Conservation (phyloP, 2,329 filamentous ascomycete genomes). For the Ophiocordyceps camponoti-rufipedis region DNA sequence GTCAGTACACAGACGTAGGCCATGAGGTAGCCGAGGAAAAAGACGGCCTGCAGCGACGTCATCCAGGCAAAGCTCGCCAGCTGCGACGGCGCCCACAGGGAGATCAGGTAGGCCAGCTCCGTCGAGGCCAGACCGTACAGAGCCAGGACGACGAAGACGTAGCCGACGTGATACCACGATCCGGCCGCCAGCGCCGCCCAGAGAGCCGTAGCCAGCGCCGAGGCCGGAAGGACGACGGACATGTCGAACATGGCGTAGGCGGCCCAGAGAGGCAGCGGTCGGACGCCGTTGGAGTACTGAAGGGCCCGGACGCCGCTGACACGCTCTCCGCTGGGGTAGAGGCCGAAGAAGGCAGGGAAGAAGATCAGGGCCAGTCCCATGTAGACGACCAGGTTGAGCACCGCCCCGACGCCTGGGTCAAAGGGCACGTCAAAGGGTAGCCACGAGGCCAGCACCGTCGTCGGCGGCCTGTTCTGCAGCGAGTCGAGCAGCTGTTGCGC, state of each 20-base stretch:
- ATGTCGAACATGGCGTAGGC: slow-evolving; percentile 75
- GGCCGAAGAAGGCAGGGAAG: slow-evolving; percentile 70
- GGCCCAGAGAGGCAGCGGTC: slow-evolving; percentile 65
- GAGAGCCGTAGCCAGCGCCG: slow-evolving; percentile 48
- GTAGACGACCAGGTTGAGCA: slow-evolving; percentile 65
- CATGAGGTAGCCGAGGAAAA: slow-evolving; percentile 56
- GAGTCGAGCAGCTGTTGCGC: slow-evolving; percentile 48
- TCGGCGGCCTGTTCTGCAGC: slow-evolving; percentile 37
- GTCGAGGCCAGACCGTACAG: slow-evolving; percentile 67
- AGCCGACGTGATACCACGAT: slow-evolving; percentile 63
- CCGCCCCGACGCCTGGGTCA: slow-evolving; percentile 48
- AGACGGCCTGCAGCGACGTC: slow-evolving; percentile 54
- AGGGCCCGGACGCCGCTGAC: slow-evolving; percentile 62
- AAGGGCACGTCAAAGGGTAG: slow-evolving; percentile 61
- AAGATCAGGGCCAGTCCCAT: slow-evolving; percentile 61
- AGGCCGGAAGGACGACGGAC: slow-evolving; percentile 45
- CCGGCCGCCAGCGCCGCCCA: slow-evolving; percentile 40
- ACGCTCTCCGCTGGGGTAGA: slow-evolving; percentile 79
- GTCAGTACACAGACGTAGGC: slow-evolving; percentile 56
- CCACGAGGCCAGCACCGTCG: slow-evolving; percentile 53
- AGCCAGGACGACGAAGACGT: slow-evolving; percentile 64
- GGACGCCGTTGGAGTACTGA: slow-evolving; percentile 83
- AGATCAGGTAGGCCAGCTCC: slow-evolving; percentile 63
- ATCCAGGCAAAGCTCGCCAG: slow-evolving; percentile 72
- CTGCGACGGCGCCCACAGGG: slow-evolving; percentile 61